A percentile compares a stretch with the other conserved stretches of the same genome.
These are phyloP conservation scores for Fraxinus greggii DNA, from an alignment of 305 asterid genomes.

Conservation along the genomic window DNA sequence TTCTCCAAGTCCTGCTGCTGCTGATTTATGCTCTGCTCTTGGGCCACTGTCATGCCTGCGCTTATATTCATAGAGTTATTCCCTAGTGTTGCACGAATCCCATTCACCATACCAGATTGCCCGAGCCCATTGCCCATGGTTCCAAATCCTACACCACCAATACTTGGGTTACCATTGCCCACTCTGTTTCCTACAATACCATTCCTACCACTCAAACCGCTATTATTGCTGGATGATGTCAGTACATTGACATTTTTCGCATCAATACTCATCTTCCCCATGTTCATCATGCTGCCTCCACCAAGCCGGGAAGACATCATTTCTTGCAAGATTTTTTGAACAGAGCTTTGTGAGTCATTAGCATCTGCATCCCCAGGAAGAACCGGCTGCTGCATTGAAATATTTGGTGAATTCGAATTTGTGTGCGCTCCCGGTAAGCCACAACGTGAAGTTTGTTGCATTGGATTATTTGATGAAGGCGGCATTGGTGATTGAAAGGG, in stretches of 20 bases:
- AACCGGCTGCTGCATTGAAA: conserved; percentile 53
- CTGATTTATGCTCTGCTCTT: conserved; percentile 69
- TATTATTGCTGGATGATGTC: conserved; percentile 36
- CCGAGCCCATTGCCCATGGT: conserved; percentile 55
- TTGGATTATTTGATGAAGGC: conserved; percentile 51
- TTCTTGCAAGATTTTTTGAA: conserved; percentile 67
- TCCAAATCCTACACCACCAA: conserved; percentile 63
- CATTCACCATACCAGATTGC: conserved; percentile 68
- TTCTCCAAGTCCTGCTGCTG: conserved; percentile 76
- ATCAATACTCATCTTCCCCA: conserved; percentile 45
- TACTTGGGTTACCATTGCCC: conserved; percentile 42
- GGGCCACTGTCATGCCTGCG: conserved; percentile 49
- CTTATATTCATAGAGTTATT: conserved; percentile 57
- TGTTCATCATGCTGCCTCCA: conserved; percentile 50
- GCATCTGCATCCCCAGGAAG: conserved; percentile 56
- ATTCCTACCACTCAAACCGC: conserved; percentile 42
- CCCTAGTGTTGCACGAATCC: conserved; percentile 64
- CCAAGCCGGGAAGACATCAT: conserved; percentile 65
- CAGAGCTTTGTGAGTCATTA: conserved; percentile 72
- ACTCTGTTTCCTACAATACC: conserved; percentile 52
- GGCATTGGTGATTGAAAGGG: conserved; percentile 57
- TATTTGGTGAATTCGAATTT: conserved; percentile 51
- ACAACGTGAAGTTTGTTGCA: conserved; percentile 41
- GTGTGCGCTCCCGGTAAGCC: conserved; percentile 40
- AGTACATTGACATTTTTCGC: conserved; percentile 51